Evolutionary conservation across 2,329 filamentous ascomycete genomes (phyloP).

Genomic region (Ophiostoma sp.): DNA sequence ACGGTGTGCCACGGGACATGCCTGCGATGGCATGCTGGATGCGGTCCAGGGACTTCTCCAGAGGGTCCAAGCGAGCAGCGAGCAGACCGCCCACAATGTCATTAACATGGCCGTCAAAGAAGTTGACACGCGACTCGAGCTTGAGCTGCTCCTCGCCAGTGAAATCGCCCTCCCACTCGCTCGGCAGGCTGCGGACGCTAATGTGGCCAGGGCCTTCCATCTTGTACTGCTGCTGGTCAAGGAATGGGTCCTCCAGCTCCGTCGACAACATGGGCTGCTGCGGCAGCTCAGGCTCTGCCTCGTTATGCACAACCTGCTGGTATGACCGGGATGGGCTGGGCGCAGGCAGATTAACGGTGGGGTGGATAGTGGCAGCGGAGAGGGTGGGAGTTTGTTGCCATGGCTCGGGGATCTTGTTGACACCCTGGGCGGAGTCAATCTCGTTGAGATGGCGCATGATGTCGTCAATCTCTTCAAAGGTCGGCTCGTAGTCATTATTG

Average conservation of each 20-base stretch:
- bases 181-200: constrained; percentile 60
- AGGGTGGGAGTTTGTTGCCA: constrained; percentile 45
- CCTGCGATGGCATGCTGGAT: constrained; percentile 66
- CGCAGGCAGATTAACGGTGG: constrained; percentile 50
- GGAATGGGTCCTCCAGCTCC: constrained; percentile 36
- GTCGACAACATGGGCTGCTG: constrained; percentile 44
- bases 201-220: constrained; percentile 60
- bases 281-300: constrained; percentile 47
- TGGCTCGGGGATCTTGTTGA: constrained; percentile 55
- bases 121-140: constrained; percentile 71
- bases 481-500: constrained; percentile 40
- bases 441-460: constrained; percentile 83
- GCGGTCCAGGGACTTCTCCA: constrained; percentile 70
- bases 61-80: constrained; percentile 68
- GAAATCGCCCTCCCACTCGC: constrained; percentile 88
- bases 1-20: constrained; percentile 47
- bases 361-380: constrained; percentile 40
- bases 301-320: constrained; percentile 19
- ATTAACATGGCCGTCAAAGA: constrained; percentile 89
- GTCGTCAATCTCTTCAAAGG: constrained; percentile 83
- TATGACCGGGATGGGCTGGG: constrained; percentile 31
- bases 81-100: constrained; percentile 74
- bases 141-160: constrained; percentile 79
- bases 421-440: constrained; percentile 65
- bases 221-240: constrained; percentile 39